Base-by-base conservation (phyloP, 2,329 filamentous ascomycete species). In the Ceratocystis harringtonii region DNA sequence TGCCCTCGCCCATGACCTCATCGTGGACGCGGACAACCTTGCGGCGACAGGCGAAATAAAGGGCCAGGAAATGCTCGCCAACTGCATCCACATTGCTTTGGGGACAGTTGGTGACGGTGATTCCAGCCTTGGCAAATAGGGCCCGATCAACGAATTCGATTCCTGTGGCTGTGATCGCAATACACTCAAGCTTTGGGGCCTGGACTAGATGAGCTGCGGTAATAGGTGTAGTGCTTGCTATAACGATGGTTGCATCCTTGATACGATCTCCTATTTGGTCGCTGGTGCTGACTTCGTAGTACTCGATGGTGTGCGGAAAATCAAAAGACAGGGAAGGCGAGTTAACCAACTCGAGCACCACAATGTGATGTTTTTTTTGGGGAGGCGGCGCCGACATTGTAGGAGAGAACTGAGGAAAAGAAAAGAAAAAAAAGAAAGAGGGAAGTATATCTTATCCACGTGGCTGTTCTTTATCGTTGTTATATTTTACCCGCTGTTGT, bases 321-420 rank as follows among this genome's bases (percentile, higher is more conserved):
- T 60, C 32, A 36, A 67, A 61, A 30, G 43, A 45, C 10, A 67
- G 62, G 6, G 32, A 19, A 17, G 65, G 65, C 1, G 61, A 64
- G n/a, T 67, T 67, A 8, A 57, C 61, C 6, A 50, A 8, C 48
- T 67, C 65, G 10, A 67, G 65, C 4, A 64, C 57, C 25, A 67
- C 65, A 28, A 67, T 45, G 57, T 65, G 58, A n/a, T 57, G 65
- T 22, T 28, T 60, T 36, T 71, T 71, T n/a, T 68, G 69, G 36
- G 12, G 12, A 4, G 5, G 68, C 10, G 48, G 19, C 32, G 15
- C 5, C 5, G 55, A 58, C 55, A 58, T 58, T n/a, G 28, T 36
- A 10, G 17, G 28, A 8, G 28, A 7, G 15, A 25, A 30, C 30
- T 5, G 17, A 15, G 52, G 1, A 8, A 25, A 57, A 36, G 30